These are phyloP conservation scores for Crepidotus sp. DNA, from an alignment of 1,284 basidiomycete species.

Conservation along the genomic window DNA sequence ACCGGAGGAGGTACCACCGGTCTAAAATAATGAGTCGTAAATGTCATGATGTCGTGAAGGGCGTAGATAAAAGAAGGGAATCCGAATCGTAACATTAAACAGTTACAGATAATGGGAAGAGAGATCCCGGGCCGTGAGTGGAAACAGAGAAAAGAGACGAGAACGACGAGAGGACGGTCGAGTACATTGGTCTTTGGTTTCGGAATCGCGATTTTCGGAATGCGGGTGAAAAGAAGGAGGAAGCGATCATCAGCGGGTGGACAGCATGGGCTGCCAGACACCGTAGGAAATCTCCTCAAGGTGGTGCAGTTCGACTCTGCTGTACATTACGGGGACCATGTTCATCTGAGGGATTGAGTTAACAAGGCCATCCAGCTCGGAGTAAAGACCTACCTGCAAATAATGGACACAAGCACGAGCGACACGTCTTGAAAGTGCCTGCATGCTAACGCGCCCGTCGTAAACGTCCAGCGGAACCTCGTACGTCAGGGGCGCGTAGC, in stretches of 20 bases:
- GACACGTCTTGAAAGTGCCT: slow-evolving; percentile 59
- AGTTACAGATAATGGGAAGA: slow-evolving; percentile 7
- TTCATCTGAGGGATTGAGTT: slow-evolving; percentile 32
- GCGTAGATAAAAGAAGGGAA: slow-evolving; percentile 14
- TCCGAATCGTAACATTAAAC: slow-evolving; percentile 7
- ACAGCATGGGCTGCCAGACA: slow-evolving; percentile 59
- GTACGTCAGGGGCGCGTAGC: slow-evolving; percentile 62
- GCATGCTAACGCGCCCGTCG: slow-evolving; percentile 52
- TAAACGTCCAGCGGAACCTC: slow-evolving; percentile 65
- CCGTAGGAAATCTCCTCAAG: slow-evolving; percentile 62
- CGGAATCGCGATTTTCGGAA: background rate
- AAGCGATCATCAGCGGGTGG: slow-evolving; percentile 25
- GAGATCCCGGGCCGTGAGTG: slow-evolving; percentile 3
- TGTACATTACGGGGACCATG: slow-evolving; percentile 56
- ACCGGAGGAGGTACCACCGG: slow-evolving; percentile 2
- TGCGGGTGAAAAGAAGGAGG: background rate
- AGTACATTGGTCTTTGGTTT: background rate
- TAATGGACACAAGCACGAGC: slow-evolving; percentile 67
- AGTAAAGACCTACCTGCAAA: slow-evolving; percentile 47
- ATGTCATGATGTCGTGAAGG: slow-evolving; percentile 6
- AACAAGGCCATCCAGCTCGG: background rate
- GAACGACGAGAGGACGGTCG: background rate
- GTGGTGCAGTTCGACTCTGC: slow-evolving; percentile 61
- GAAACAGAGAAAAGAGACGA: slow-evolving; percentile 3
- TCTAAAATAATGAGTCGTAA: slow-evolving; percentile 10